Evolutionary conservation across 805 yeast genomes (phyloP), one percentile per base, ranked within the genome.

Genomic region (Wickerhamiella hasegawae): DNA sequence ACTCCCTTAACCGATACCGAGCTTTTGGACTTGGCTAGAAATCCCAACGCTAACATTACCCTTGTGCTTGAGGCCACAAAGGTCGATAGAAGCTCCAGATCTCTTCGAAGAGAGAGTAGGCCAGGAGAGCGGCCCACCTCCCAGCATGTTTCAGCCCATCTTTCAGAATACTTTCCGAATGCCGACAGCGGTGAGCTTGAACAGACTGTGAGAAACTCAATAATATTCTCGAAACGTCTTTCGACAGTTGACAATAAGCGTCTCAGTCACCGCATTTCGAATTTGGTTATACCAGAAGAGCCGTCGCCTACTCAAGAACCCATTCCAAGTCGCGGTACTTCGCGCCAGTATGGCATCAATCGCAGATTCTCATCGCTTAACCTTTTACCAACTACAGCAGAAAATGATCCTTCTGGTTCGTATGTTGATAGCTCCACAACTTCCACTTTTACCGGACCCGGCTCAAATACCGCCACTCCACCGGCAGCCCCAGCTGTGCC

Each of bases 91-190:
- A n/a, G n/a, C n/a, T n/a, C n/a, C n/a, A n/a, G n/a, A n/a, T n/a
- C n/a, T n/a, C n/a, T n/a, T n/a, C n/a, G n/a, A n/a, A n/a, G n/a
- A n/a, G n/a, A n/a, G n/a, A n/a, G n/a, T n/a, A n/a, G n/a, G n/a
- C n/a, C 34, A 14, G 15, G 92, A 18, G 94, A 82, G 54, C 66
- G 98, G 49, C 98, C 98, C 5, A 85, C 97, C 1, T 76, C 90
- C 40, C 93, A 83, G 51, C 68, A 85, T 46, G 90, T 87, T 41
- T 81, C 96, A 1, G 74, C 85, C 2, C 83, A 87, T 49, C 60
- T 87, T 43, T 76, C 84, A 2, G 94, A 85, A 43, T 87, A 81
- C 54, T 90, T 90, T 63, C 98, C 98, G 0, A 77, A 75, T 27
- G 75, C 93, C 0, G 75, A 71, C 18, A 69, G 73, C 34, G 64